A percentile compares a stretch with the other conserved stretches of the same genome.
Evolutionary conservation across 75 land plant species (phyloP).

Genomic region (Cryptomeria japonica): DNA sequence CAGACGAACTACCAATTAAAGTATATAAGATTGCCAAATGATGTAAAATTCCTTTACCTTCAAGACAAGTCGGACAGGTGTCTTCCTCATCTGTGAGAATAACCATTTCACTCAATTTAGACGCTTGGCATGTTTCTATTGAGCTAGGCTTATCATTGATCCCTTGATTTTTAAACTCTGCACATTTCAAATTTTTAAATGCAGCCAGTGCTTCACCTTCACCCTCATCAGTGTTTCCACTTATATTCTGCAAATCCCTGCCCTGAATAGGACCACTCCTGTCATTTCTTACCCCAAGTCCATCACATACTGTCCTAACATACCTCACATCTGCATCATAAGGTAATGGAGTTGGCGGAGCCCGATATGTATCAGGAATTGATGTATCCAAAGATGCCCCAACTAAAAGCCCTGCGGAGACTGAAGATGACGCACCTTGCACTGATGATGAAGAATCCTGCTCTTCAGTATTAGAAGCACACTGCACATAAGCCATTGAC

Average conservation of each 20-base stretch:
- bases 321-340: conserved; percentile 43
- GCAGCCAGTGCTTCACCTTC: conserved; percentile 14
- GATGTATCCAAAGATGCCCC: conserved; percentile 41
- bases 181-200: conserved; percentile 13
- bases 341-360: conserved; percentile 62
- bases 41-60: conserved; percentile 25
- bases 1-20: not conserved
- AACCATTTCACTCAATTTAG: conserved; percentile 9
- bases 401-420: conserved; percentile 27
- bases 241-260: not conserved
- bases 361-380: conserved; percentile 46
- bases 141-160: not conserved
- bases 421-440: conserved; percentile 26
- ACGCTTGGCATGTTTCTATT: not conserved
- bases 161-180: conserved; percentile 7
- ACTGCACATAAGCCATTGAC: conserved; percentile 19
- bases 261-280: conserved; percentile 25
- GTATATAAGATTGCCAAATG: not conserved
- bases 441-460: conserved; percentile 28
- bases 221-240: not conserved
- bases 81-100: conserved; percentile 35
- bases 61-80: conserved; percentile 46
- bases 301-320: conserved; percentile 18
- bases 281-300: conserved; percentile 20
- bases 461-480: conserved; percentile 24